Conservation (phyloP, 345 rosid genomes). For the Salix viminalis region DNA sequence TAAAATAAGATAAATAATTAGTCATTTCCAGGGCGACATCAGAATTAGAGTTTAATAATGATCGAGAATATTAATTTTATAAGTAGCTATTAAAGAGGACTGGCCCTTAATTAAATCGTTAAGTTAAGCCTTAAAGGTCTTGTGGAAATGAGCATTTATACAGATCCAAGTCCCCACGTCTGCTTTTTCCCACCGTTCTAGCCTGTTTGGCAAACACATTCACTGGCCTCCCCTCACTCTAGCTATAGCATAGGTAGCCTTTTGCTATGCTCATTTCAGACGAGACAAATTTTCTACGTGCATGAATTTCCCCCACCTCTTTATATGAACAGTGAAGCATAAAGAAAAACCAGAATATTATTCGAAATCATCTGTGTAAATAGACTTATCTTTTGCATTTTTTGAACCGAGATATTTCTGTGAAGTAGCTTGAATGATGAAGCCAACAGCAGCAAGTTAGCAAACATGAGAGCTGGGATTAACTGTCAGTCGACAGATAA, state of each 20-base stretch:
- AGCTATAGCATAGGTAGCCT: not conserved
- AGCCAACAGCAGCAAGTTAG: not conserved
- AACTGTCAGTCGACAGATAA: conserved; percentile 25
- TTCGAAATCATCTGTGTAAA: not conserved
- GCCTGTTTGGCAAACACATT: not conserved
- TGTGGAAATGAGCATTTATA: not conserved
- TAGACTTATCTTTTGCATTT: not conserved
- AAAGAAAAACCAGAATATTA: not conserved
- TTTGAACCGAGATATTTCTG: not conserved
- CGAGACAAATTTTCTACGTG: conserved; percentile 28
- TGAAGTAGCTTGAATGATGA: not conserved
- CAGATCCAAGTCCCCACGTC: not conserved
- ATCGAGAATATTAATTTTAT: too few relatives aligned
- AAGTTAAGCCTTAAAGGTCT: too few relatives aligned
- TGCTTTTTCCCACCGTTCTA: not conserved
- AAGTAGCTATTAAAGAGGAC: not conserved
- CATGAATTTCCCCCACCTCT: too few relatives aligned
- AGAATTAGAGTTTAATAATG: not conserved
- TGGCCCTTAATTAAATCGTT: not conserved
- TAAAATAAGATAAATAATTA: not conserved
- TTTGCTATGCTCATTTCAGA: not conserved
- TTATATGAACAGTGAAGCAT: not conserved
- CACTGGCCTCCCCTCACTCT: not conserved
- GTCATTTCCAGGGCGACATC: too few relatives aligned
- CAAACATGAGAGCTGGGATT: not conserved